phyloP scores from a whole-genome alignment of 164 flowering plant genomes.

The Liquidambar formosana region DNA sequence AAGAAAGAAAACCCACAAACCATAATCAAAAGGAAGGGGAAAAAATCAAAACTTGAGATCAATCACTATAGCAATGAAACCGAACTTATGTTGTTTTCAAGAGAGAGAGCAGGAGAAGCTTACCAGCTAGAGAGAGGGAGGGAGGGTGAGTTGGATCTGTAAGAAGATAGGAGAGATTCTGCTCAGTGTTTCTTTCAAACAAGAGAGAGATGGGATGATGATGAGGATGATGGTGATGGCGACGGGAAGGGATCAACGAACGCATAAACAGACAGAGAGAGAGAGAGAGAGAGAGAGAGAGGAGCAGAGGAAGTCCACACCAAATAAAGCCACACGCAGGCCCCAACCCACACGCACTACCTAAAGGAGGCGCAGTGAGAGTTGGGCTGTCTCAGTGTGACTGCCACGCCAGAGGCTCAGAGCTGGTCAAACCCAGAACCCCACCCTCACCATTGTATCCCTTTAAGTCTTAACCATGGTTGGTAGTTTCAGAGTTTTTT shows the following conservation, averaged over 20 bases:
- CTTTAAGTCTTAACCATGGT: too few relatives aligned
- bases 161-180: constrained; percentile 6
- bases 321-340: too few relatives aligned
- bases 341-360: too few relatives aligned
- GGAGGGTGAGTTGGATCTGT: constrained; percentile 20
- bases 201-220: not conserved
- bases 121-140: not conserved
- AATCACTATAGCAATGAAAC: not conserved
- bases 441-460: too few relatives aligned
- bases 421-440: too few relatives aligned
- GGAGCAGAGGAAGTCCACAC: not conserved
- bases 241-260: not conserved
- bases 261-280: not conserved
- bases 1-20: constrained; percentile 2
- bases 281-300: not conserved
- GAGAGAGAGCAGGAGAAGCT: constrained; percentile 1
- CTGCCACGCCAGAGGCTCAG: too few relatives aligned
- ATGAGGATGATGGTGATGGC: constrained; percentile 2
- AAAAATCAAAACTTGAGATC: not conserved
- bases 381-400: too few relatives aligned
- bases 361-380: too few relatives aligned
- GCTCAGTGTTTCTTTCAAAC: not conserved
- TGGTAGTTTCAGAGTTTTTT: too few relatives aligned
- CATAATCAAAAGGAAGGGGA: not conserved
- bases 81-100: constrained; percentile 10